Conservation (phyloP, 352 stramenopile genomes). For the Phytophthora boehmeriae region DNA sequence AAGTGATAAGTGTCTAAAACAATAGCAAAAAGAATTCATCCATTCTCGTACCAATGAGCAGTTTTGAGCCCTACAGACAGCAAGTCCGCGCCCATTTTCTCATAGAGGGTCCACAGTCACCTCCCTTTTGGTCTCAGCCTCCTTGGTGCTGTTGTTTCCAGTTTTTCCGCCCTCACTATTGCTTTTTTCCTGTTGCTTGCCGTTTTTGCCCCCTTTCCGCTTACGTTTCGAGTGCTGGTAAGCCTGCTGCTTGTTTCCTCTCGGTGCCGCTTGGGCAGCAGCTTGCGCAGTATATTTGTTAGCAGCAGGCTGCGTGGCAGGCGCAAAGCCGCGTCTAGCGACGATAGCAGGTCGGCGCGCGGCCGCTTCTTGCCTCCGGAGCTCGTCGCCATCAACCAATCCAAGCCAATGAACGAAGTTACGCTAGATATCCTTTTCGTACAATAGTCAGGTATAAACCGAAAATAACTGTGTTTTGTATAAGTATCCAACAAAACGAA, state of each 20-base stretch:
- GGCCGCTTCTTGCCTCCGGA: slow-evolving; percentile 62
- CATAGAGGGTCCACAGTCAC: slow-evolving; percentile 41
- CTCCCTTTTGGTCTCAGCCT: slow-evolving; percentile 15
- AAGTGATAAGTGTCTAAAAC: slow-evolving; percentile 4
- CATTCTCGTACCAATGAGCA: slow-evolving; percentile 57
- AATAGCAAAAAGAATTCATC: not conserved
- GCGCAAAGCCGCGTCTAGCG: slow-evolving; percentile 71
- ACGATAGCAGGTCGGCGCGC: slow-evolving; percentile 74
- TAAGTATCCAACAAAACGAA: slow-evolving; percentile 8
- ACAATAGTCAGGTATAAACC: too few species aligned
- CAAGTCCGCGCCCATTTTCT: slow-evolving; percentile 52
- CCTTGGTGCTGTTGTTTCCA: slow-evolving; percentile 4
- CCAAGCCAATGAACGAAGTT: slow-evolving; percentile 2
- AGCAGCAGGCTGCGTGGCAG: slow-evolving; percentile 24
- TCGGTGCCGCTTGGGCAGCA: slow-evolving; percentile 40
- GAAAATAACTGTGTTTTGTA: slow-evolving; percentile 2
- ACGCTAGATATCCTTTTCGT: too few species aligned
- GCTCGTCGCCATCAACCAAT: slow-evolving; percentile 29
- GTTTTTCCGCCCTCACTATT: slow-evolving; percentile 7
- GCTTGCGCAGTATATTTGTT: slow-evolving; percentile 81
- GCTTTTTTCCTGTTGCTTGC: slow-evolving; percentile 23
- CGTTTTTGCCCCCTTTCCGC: slow-evolving; percentile 29
- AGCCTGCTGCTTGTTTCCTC: slow-evolving; percentile 59
- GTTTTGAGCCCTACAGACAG: slow-evolving; percentile 67
- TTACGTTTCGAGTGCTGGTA: slow-evolving; percentile 76